phyloP scores from a whole-genome alignment of 192 early-diverging fungal genomes.

The Linnemannia schmuckeri region DNA sequence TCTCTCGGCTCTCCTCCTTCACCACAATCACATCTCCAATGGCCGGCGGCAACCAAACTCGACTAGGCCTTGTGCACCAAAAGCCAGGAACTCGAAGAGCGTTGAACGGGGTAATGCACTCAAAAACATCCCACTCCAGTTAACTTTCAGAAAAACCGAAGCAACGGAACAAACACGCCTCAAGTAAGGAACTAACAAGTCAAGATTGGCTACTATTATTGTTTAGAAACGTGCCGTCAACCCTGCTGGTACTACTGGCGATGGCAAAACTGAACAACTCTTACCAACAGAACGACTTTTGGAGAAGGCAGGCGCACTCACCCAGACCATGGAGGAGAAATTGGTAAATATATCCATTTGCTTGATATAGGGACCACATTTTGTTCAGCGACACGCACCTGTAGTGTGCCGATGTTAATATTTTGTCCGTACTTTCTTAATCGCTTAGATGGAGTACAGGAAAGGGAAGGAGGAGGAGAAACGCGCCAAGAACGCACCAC shows the following conservation, averaged over 20 bases:
- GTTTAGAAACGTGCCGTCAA: constrained; percentile 12
- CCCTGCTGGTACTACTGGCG: background rate
- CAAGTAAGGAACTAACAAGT: background rate
- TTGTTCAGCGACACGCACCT: background rate
- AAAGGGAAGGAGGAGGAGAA: constrained; percentile 27
- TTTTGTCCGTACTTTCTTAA: background rate
- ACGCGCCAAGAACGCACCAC: background rate
- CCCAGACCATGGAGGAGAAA: constrained; percentile 39
- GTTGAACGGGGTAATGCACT: constrained; percentile 8
- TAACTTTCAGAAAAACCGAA: no score
- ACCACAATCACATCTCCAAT: constrained; percentile 6
- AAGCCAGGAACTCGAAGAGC: constrained; percentile 28
- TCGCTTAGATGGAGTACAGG: constrained; percentile 7
- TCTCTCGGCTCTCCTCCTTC: background rate
- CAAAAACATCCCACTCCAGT: background rate
- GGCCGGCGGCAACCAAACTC: constrained; percentile 28
- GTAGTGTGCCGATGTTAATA: background rate
- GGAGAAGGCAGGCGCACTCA: constrained; percentile 1
- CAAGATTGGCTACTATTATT: background rate
- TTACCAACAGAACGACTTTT: constrained; percentile 17
- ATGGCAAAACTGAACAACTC: background rate
- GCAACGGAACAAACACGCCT: no score
- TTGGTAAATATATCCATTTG: constrained; percentile 13
- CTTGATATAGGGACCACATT: background rate
- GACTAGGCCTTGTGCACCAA: constrained; percentile 31